phyloP scores from a whole-genome alignment of 1,284 basidiomycete species.

The Vanrija humicola region DNA sequence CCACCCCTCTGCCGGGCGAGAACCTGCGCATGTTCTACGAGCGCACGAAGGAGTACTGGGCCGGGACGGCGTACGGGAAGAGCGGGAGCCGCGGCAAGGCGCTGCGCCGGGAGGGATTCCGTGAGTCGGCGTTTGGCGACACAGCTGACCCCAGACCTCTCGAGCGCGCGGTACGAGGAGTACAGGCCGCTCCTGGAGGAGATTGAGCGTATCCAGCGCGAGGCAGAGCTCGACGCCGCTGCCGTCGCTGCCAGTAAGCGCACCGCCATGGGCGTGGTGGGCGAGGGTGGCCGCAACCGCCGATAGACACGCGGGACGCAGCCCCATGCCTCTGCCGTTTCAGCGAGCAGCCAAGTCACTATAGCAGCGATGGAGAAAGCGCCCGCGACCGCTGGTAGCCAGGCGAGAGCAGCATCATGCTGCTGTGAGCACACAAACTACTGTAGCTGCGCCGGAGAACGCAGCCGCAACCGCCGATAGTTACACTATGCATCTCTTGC shows the following conservation, averaged over 20 bases:
- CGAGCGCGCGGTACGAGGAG: slow-evolving; percentile 46
- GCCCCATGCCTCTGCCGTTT: too few relatives aligned
- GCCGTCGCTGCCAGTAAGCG: slow-evolving; percentile 56
- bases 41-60: slow-evolving; percentile 75
- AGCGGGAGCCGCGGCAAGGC: slow-evolving; percentile 71
- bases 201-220: slow-evolving; percentile 76
- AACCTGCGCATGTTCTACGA: slow-evolving; percentile 80
- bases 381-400: too few relatives aligned
- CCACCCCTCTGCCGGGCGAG: slow-evolving; percentile 85
- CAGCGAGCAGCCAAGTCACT: too few relatives aligned
- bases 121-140: slow-evolving; percentile 54
- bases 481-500: too few relatives aligned
- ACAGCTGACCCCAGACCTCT: slow-evolving; percentile 8
- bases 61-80: slow-evolving; percentile 61
- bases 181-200: slow-evolving; percentile 77
- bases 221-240: slow-evolving; percentile 81
- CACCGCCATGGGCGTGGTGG: slow-evolving; percentile 25
- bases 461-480: slow-evolving; percentile 12
- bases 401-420: too few relatives aligned
- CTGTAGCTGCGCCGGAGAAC: too few relatives aligned
- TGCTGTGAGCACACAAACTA: too few relatives aligned
- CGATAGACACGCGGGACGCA: slow-evolving; percentile 4
- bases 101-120: slow-evolving; percentile 72
- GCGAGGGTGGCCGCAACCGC: slow-evolving; percentile 27
- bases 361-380: too few relatives aligned